phyloP scores from a whole-genome alignment of 495 filamentous ascomycete species.

The Trichoderma asperelloides region DNA sequence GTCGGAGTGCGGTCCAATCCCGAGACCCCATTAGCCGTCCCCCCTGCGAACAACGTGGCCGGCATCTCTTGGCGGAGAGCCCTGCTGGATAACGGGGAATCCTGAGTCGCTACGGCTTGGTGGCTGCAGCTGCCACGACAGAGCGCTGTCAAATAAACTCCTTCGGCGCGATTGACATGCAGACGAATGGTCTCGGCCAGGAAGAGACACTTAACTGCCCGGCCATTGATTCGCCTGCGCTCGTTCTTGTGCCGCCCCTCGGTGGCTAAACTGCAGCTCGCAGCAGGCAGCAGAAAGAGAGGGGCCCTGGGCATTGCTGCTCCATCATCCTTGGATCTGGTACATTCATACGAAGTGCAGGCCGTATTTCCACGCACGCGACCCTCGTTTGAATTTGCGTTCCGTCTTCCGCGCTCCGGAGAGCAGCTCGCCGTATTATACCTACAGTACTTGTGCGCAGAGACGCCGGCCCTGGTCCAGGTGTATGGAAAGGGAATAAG shows the following conservation, averaged over 20 bases:
- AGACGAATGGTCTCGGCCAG: background rate
- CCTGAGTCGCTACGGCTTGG: background rate
- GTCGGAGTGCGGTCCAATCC: constrained; percentile 1
- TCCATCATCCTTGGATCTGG: constrained; percentile 2
- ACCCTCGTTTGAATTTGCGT: background rate
- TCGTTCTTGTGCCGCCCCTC: background rate
- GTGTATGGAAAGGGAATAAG: background rate
- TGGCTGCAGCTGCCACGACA: background rate
- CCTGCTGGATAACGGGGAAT: background rate
- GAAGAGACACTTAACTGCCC: background rate
- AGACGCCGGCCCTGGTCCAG: background rate
- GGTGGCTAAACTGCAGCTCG: background rate
- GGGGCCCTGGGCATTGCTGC: background rate
- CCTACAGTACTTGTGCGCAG: background rate
- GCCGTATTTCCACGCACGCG: constrained; percentile 5
- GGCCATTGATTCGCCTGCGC: constrained; percentile 2
- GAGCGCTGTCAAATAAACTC: background rate
- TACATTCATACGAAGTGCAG: no score
- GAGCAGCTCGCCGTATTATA: background rate
- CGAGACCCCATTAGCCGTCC: background rate
- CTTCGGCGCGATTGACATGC: background rate
- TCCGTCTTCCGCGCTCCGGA: background rate
- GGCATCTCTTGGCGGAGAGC: constrained; percentile 7
- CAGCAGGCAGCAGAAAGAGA: background rate
- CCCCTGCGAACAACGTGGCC: constrained; percentile 6